A percentile compares a stretch with the other conserved stretches of the same genome.
phyloP scores from a whole-genome alignment of 768 basidiomycete genomes.

The Gymnopilus junonius region DNA sequence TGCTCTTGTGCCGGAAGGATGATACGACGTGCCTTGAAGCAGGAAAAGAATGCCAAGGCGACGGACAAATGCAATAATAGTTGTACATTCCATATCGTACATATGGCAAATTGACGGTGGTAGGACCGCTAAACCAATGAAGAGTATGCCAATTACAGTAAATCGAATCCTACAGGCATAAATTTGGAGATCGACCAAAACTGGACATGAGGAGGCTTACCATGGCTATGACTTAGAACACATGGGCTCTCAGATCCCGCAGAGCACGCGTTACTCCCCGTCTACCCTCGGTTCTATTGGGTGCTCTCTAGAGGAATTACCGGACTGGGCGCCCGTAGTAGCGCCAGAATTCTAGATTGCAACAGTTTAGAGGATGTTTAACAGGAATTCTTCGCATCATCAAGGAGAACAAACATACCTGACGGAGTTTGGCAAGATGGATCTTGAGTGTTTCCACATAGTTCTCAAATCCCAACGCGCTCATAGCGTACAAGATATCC shows the following conservation, averaged over 20 bases:
- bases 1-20: no score
- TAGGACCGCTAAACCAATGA: background rate
- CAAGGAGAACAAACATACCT: slow-evolving; percentile 48
- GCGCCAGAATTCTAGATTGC: slow-evolving; percentile 18
- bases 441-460: slow-evolving; percentile 93
- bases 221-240: background rate
- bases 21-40: no score
- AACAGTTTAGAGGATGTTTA: background rate
- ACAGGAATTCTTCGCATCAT: background rate
- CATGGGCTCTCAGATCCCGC: background rate
- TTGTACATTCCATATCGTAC: background rate
- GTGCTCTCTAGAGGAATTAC: slow-evolving; percentile 25
- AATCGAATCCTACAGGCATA: background rate
- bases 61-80: background rate
- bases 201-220: background rate
- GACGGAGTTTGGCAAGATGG: slow-evolving; percentile 87
- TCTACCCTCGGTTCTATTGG: slow-evolving; percentile 35
- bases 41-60: no score
- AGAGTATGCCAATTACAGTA: background rate
- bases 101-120: background rate
- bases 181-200: background rate
- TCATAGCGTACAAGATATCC: slow-evolving; percentile 96
- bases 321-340: slow-evolving; percentile 15
- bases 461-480: slow-evolving; percentile 90
- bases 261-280: slow-evolving; percentile 23